Conservation (phyloP, 495 filamentous ascomycete species). For the Xylaria nigripes region DNA sequence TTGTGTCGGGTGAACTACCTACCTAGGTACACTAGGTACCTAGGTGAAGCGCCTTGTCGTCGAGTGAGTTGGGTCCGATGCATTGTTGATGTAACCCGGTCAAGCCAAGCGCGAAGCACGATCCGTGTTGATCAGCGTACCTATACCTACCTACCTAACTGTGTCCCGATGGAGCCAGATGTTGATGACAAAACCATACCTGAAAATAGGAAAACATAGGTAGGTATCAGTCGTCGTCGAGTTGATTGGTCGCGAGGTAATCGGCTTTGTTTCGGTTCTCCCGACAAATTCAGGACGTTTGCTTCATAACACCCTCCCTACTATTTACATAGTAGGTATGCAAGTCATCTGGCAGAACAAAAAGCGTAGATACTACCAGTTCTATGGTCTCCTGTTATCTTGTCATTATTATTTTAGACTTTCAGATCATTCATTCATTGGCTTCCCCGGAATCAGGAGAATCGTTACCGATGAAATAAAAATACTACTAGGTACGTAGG, state of each 20-base stretch:
- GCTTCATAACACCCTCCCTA: too few relatives aligned
- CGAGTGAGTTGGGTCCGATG: constrained; percentile 1
- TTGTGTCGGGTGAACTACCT: background rate
- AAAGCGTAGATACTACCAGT: too few relatives aligned
- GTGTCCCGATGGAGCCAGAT: constrained; percentile 12
- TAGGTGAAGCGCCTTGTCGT: background rate
- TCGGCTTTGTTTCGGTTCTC: constrained; percentile 6
- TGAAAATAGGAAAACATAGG: background rate
- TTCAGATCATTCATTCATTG: too few relatives aligned
- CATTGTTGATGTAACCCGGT: background rate
- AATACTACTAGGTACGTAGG: too few relatives aligned
- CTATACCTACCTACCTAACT: background rate
- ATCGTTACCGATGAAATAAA: too few relatives aligned
- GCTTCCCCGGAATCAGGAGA: too few relatives aligned
- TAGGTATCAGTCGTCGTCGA: background rate
- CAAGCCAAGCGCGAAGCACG: constrained; percentile 15
- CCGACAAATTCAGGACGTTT: too few relatives aligned
- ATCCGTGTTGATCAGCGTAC: constrained; percentile 19
- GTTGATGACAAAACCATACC: background rate
- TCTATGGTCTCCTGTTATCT: too few relatives aligned
- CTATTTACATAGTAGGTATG: too few relatives aligned
- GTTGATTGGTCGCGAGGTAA: constrained; percentile 10
- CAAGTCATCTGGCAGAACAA: too few relatives aligned
- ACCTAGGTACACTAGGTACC: too few relatives aligned
- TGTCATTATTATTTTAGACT: too few relatives aligned